A percentile compares a stretch with the other conserved stretches of the same genome.
These are phyloP conservation scores for Quambalaria eucalypti DNA, from an alignment of 1,284 basidiomycete genomes.

Conservation along the genomic window DNA sequence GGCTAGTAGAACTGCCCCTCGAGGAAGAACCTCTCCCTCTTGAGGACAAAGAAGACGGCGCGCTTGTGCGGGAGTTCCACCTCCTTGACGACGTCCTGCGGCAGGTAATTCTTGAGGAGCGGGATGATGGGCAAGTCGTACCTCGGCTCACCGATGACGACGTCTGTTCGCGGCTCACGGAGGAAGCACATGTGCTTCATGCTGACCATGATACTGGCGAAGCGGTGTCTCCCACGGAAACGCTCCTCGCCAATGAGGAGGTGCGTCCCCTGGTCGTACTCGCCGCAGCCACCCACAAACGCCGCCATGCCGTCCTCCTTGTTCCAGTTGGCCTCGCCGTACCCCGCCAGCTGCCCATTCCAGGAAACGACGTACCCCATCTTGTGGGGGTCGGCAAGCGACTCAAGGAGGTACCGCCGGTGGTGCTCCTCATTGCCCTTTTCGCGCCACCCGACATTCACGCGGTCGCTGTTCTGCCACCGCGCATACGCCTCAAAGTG, in stretches of 20 bases:
- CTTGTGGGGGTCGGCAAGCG: constrained; percentile 51
- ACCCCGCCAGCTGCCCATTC: constrained; percentile 56
- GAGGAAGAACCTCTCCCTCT: constrained; percentile 20
- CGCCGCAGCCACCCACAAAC: constrained; percentile 41
- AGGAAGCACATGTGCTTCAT: constrained; percentile 28
- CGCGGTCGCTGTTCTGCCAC: constrained; percentile 56
- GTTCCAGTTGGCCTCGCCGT: constrained; percentile 54
- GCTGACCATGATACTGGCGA: constrained; percentile 16
- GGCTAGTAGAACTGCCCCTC: constrained; percentile 18
- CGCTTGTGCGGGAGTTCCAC: constrained; percentile 23
- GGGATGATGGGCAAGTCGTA: constrained; percentile 18
- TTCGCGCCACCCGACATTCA: constrained; percentile 55
- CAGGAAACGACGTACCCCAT: constrained; percentile 54
- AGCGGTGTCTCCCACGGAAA: constrained; percentile 48
- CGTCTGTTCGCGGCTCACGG: constrained; percentile 17
- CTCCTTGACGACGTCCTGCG: constrained; percentile 16
- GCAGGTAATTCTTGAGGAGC: constrained; percentile 16
- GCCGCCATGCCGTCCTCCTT: constrained; percentile 49
- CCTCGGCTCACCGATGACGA: constrained; percentile 20
- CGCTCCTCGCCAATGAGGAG: constrained; percentile 54
- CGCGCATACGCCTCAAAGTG: constrained; percentile 53
- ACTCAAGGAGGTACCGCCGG: constrained; percentile 49
- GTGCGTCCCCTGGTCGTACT: constrained; percentile 54
- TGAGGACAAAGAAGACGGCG: constrained; percentile 12
- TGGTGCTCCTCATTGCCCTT: constrained; percentile 53